A percentile compares a stretch with the other conserved stretches of the same genome.
Conservation (phyloP, 805 yeast species). For the Ogataea populi-albae region DNA sequence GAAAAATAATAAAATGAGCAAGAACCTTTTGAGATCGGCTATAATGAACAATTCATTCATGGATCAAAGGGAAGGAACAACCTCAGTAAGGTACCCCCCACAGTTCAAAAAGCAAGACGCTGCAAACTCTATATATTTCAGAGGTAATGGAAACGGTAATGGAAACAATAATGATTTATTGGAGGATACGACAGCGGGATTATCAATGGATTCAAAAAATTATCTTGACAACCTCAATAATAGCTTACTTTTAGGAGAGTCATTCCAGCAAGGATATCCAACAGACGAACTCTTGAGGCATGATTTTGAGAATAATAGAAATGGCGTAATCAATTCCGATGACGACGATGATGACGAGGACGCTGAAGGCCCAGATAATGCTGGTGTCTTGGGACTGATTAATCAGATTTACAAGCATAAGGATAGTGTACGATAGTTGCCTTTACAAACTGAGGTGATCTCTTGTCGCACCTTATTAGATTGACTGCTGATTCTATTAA, state of each 20-base stretch:
- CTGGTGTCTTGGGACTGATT: constrained; percentile 65
- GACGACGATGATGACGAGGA: constrained; percentile 35
- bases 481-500: not conserved
- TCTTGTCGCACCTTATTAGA: no score
- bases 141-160: constrained; percentile 6
- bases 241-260: constrained; percentile 41
- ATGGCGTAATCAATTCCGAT: constrained; percentile 13
- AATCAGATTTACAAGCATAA: constrained; percentile 70
- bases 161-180: constrained; percentile 15
- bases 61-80: constrained; percentile 12
- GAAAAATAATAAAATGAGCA: constrained; percentile 9
- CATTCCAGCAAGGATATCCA: constrained; percentile 39
- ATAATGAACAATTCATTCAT: constrained; percentile 21
- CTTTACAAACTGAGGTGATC: no score
- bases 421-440: constrained; percentile 24
- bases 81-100: constrained; percentile 22
- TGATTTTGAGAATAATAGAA: constrained; percentile 9
- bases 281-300: constrained; percentile 21
- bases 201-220: constrained; percentile 22
- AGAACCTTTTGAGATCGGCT: constrained; percentile 22
- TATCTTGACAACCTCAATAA: constrained; percentile 26
- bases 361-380: constrained; percentile 27
- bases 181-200: constrained; percentile 31
- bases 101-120: constrained; percentile 15
- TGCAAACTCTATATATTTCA: constrained; percentile 18